A percentile compares a stretch with the other conserved stretches of the same genome.
Evolutionary conservation across 2,329 filamentous ascomycete species (phyloP).

Genomic region (Zymoseptoria ardabiliae): DNA sequence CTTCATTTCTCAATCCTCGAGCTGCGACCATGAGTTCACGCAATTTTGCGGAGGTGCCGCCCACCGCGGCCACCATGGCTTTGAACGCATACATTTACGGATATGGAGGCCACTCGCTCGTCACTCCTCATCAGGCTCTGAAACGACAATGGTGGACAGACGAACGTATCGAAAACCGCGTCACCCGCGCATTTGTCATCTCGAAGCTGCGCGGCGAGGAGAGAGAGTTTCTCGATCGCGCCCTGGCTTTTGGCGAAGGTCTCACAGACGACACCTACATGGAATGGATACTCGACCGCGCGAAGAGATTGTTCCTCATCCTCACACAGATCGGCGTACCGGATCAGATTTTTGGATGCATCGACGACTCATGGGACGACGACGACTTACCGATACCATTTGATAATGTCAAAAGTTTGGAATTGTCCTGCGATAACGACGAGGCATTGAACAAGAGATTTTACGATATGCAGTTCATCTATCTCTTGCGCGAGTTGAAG

Average conservation of each 20-base stretch:
- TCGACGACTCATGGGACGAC: constrained; percentile 72
- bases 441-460: constrained; percentile 61
- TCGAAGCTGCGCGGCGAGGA: constrained; percentile 58
- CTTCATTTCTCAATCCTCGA: neutral
- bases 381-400: constrained; percentile 62
- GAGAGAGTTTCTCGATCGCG: constrained; percentile 53
- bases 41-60: constrained; percentile 29
- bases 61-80: constrained; percentile 33
- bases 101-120: constrained; percentile 43
- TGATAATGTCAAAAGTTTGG: constrained; percentile 58
- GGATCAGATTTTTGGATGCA: constrained; percentile 66
- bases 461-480: constrained; percentile 62
- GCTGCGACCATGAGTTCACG: constrained; percentile 27
- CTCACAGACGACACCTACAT: constrained; percentile 67
- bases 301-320: constrained; percentile 63
- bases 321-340: constrained; percentile 62
- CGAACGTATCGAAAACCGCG: constrained; percentile 59
- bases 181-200: constrained; percentile 60
- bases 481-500: constrained; percentile 57
- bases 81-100: constrained; percentile 46
- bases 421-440: constrained; percentile 53
- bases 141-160: constrained; percentile 64
- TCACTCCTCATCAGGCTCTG: constrained; percentile 42
- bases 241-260: constrained; percentile 60
- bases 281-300: constrained; percentile 67